phyloP scores from a whole-genome alignment of 352 stramenopile genomes.

The Globisporangium nodosum region DNA sequence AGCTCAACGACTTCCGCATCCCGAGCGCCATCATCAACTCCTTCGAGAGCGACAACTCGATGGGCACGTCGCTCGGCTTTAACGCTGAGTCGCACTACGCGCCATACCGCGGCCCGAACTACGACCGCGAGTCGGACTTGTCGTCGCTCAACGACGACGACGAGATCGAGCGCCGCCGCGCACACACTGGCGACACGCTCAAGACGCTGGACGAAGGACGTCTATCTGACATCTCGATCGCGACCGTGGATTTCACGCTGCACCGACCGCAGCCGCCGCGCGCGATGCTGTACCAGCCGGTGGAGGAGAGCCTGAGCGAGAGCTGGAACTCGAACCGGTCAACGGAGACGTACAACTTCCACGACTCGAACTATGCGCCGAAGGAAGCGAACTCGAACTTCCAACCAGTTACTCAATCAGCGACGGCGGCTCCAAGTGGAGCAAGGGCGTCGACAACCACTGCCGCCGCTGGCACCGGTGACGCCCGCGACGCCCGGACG shows the following conservation, averaged over 20 bases:
- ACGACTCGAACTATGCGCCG: slow-evolving; percentile 18
- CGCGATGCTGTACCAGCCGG: slow-evolving; percentile 7
- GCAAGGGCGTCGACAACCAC: neutral
- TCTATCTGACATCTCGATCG: slow-evolving; percentile 17
- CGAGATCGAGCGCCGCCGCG: slow-evolving; percentile 19
- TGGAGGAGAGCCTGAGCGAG: neutral
- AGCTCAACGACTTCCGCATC: slow-evolving; percentile 41
- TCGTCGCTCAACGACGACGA: slow-evolving; percentile 51
- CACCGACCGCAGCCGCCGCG: slow-evolving; percentile 14
- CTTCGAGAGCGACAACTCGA: slow-evolving; percentile 50
- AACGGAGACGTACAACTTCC: slow-evolving; percentile 40
- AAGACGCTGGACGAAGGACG: slow-evolving; percentile 15
- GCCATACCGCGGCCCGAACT: slow-evolving; percentile 20
- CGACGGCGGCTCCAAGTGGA: neutral
- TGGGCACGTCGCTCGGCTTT: slow-evolving; percentile 40
- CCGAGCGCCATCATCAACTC: slow-evolving; percentile 27
- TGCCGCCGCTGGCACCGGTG: neutral
- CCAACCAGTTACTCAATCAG: neutral
- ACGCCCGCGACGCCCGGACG: slow-evolving; percentile 27
- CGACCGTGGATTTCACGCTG: slow-evolving; percentile 17
- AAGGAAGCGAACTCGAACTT: neutral
- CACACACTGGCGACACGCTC: slow-evolving; percentile 5
- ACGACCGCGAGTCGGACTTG: slow-evolving; percentile 50
- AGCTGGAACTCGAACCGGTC: slow-evolving; percentile 17
- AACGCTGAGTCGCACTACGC: slow-evolving; percentile 20